These are phyloP conservation scores for Boletus eberwhitei DNA, from an alignment of 768 basidiomycete species.

Conservation along the genomic window DNA sequence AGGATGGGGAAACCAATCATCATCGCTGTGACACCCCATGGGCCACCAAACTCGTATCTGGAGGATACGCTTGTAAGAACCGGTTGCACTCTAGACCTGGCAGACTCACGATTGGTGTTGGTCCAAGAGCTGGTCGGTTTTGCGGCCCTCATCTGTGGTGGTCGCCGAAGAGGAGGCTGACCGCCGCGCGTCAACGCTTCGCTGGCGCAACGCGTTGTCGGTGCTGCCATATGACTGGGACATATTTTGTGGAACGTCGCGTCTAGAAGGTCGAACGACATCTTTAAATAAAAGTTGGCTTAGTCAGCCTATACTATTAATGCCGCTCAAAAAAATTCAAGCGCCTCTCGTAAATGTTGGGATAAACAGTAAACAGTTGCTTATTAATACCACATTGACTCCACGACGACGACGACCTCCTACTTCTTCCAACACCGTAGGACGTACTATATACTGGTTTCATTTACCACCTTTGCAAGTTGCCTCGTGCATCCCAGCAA, in stretches of 20 bases:
- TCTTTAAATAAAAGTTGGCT: conserved; percentile 13
- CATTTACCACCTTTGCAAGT: conserved; percentile 1
- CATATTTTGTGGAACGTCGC: conserved; percentile 16
- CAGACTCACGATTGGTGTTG: conserved; percentile 55
- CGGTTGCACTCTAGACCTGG: neutral
- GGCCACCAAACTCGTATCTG: conserved; percentile 97
- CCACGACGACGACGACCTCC: conserved; percentile 17
- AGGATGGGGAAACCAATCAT: conserved; percentile 92
- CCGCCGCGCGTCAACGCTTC: conserved; percentile 17
- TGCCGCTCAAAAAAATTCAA: conserved; percentile 13
- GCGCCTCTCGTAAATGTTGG: conserved; percentile 20
- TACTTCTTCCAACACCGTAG: conserved; percentile 15
- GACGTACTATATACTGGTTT: conserved; percentile 22
- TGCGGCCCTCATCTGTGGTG: conserved; percentile 68
- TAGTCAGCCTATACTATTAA: conserved; percentile 17
- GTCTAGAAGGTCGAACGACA: conserved; percentile 11
- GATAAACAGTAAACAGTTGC: neutral
- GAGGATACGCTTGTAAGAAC: conserved; percentile 2
- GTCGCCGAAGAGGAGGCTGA: conserved; percentile 22
- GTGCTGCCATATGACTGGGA: conserved; percentile 28
- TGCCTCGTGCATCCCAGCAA: conserved; percentile 17
- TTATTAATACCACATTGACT: conserved; percentile 8
- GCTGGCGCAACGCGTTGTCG: conserved; percentile 29
- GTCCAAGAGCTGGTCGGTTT: conserved; percentile 71
- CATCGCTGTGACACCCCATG: conserved; percentile 85